Evolutionary conservation across 2,329 filamentous ascomycete species (phyloP), one percentile per base, ranked within the genome.

Genomic region (Rutstroemia sp.): DNA sequence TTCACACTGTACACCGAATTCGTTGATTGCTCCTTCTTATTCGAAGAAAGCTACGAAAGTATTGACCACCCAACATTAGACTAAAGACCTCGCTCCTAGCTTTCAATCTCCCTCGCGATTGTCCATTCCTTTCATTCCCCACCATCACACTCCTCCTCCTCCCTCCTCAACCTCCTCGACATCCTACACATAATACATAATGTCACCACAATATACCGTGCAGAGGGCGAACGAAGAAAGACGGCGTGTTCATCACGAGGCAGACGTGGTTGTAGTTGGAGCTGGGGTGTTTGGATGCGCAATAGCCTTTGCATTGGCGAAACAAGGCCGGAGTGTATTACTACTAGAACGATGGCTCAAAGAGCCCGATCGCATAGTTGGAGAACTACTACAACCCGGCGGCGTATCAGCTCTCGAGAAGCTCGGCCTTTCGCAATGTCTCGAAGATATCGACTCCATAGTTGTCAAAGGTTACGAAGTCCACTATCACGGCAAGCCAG

Each of bases 301-400:
- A 19, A 77, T 91, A 21, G 92, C 94, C 17, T 88, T 86, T 61
- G 84, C 92, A 21, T 79, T 97, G 47, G 92, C 88, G 58, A 86
- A 88, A 65, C 94, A 97, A 74, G 92, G 91, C 54, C 84, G 94
- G 61, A 95, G 88, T 70, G 92, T 99, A 25, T 80, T 97, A 25
- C 76, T 99, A 51, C 82, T 99, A 51, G 94, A 99, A 75, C 82
- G 83, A 67, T 95, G 84, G 73, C 77, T 97, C 73, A 90, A 90
- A 73, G 87, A 97, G 75, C 94, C 94, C 19, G 88, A 97, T 74
- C 85, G 94, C 61, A 99, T 99, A 64, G 91, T 99, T 48, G 94
- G 94, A 65, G 94, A 99, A 75, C 75, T 99, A 62, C 76, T 99
- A 65, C 94, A 99, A 73, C 94, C 94, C 0, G 94, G 94, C 51